These are phyloP conservation scores for Cyclotella sp. DNA, from an alignment of 108 stramenopile species.

Conservation along the genomic window DNA sequence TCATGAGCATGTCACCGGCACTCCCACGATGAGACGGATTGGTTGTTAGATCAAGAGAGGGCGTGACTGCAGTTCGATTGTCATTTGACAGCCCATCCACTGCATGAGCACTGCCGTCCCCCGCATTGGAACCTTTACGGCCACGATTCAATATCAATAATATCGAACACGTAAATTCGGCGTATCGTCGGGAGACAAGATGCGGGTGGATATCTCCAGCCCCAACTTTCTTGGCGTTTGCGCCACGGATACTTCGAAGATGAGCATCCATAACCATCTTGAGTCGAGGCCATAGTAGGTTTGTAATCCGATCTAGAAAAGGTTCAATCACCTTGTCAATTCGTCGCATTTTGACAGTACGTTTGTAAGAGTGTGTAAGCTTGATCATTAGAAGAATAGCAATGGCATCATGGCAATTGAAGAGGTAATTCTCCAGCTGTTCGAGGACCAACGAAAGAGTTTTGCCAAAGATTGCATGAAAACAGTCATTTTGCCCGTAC, in stretches of 20 bases:
- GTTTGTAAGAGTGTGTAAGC: slow-evolving; percentile 89
- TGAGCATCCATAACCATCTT: slow-evolving; percentile 95
- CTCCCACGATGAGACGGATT: slow-evolving; percentile 52
- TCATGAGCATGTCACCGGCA: slow-evolving; percentile 87
- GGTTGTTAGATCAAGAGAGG: slow-evolving; percentile 1
- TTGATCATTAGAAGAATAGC: slow-evolving; percentile 97
- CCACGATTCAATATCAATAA: slow-evolving; percentile 87
- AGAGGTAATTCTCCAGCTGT: slow-evolving; percentile 96
- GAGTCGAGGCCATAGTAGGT: slow-evolving; percentile 96
- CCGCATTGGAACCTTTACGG: slow-evolving; percentile 38
- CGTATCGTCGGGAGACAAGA: slow-evolving; percentile 95
- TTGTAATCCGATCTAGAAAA: slow-evolving; percentile 93
- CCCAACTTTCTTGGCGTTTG: slow-evolving; percentile 87
- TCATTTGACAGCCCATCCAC: not conserved
- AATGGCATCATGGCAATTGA: slow-evolving; percentile 94
- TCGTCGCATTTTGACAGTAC: slow-evolving; percentile 88
- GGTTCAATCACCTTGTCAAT: slow-evolving; percentile 87
- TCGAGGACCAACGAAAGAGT: slow-evolving; percentile 92
- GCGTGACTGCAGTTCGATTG: not conserved
- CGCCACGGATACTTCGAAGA: slow-evolving; percentile 83
- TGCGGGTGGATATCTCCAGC: slow-evolving; percentile 94
- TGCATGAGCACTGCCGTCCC: slow-evolving; percentile 14
- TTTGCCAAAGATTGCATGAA: slow-evolving; percentile 84
- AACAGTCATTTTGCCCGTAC: slow-evolving; percentile 72
- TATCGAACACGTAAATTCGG: slow-evolving; percentile 95